Percentiles rank a stretch among this genome's conserved stretches.
Conservation (phyloP, 1,139 yeast genomes). For the Taiozyma onychis region DNA sequence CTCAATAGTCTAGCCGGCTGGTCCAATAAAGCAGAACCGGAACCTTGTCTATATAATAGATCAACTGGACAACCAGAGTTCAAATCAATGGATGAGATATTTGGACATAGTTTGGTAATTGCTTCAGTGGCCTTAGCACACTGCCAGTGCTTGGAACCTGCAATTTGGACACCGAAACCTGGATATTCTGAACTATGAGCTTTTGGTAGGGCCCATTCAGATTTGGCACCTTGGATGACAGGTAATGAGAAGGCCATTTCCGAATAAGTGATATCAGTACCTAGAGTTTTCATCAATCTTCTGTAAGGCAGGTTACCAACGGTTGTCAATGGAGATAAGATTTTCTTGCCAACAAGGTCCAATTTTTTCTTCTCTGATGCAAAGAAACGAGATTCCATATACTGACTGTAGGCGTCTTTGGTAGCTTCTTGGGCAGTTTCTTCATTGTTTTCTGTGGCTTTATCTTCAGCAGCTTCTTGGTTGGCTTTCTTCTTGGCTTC, state of each 20-base stretch:
- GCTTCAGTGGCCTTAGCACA: conserved; percentile 89
- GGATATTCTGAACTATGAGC: conserved; percentile 81
- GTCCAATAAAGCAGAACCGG: conserved; percentile 91
- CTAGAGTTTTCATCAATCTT: conserved; percentile 82
- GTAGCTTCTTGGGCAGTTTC: conserved; percentile 3
- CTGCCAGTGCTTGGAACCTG: conserved; percentile 90
- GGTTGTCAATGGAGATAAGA: conserved; percentile 92
- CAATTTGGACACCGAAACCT: conserved; percentile 91
- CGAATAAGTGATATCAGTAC: conserved; percentile 89
- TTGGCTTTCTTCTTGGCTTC: conserved; percentile 23
- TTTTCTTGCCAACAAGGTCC: conserved; percentile 66
- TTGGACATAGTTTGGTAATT: conserved; percentile 45
- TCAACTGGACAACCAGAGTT: conserved; percentile 99
- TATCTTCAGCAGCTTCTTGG: conserved; percentile 12
- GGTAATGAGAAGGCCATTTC: conserved; percentile 95
- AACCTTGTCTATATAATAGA: conserved; percentile 84
- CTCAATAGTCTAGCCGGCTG: conserved; percentile 78
- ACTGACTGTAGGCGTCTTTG: conserved; percentile 44
- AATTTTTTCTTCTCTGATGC: conserved; percentile 77
- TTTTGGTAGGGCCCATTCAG: conserved; percentile 97
- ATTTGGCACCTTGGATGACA: conserved; percentile 78
- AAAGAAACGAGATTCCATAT: conserved; percentile 71
- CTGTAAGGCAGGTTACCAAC: conserved; percentile 97
- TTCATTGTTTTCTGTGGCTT: conserved; percentile 11
- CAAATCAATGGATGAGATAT: conserved; percentile 61